phyloP scores from a whole-genome alignment of 305 asterid genomes.

The Fraxinus latifolia region DNA sequence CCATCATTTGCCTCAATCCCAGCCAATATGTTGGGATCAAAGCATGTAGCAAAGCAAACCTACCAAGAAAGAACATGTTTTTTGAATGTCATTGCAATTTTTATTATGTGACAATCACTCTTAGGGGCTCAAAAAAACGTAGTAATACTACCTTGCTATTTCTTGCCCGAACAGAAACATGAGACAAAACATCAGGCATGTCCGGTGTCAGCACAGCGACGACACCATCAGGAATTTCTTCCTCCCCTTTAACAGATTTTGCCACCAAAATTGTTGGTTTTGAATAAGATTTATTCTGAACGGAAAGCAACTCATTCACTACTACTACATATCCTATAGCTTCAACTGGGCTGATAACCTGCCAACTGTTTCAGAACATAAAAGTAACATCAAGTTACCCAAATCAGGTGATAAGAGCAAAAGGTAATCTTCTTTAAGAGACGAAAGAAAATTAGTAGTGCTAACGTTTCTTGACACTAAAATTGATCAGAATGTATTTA shows the following conservation, averaged over 20 bases:
- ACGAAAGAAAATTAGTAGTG: constrained; percentile 9
- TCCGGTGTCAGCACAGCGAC: constrained; percentile 96
- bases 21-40: constrained; percentile 67
- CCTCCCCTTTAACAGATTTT: constrained; percentile 92
- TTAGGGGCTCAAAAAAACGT: constrained; percentile 1
- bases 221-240: constrained; percentile 97
- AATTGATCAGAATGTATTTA: constrained; percentile 4
- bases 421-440: constrained; percentile 8
- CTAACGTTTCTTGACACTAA: constrained; percentile 11
- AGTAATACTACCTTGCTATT: constrained; percentile 74
- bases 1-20: constrained; percentile 70
- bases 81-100: constrained; percentile 9
- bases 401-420: constrained; percentile 16
- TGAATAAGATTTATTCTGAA: constrained; percentile 72
- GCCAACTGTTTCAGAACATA: constrained; percentile 71
- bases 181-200: constrained; percentile 99
- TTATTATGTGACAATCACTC: constrained; percentile 16
- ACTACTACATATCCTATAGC: constrained; percentile 92
- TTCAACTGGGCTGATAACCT: constrained; percentile 97
- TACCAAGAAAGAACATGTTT: constrained; percentile 31
- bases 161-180: constrained; percentile 99
- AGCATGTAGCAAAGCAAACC: constrained; percentile 99
- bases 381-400: constrained; percentile 25
- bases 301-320: constrained; percentile 86
- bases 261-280: constrained; percentile 90